Evolutionary conservation across 2,329 filamentous ascomycete genomes (phyloP).

Genomic region (Hypomyces rosellus): DNA sequence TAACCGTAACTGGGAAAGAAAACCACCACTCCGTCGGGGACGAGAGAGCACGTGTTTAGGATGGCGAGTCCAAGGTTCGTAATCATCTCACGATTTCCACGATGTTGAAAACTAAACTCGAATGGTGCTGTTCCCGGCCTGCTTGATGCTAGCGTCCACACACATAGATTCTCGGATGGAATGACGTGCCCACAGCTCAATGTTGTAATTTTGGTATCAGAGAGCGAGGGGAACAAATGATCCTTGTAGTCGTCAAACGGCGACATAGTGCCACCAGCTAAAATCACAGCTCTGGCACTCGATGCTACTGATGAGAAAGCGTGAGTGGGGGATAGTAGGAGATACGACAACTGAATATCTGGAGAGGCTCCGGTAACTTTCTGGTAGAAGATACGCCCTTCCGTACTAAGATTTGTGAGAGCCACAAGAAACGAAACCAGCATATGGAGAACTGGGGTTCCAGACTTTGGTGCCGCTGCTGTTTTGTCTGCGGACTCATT

Average conservation of each 20-base stretch:
- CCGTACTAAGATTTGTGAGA: slow-evolving; percentile 76
- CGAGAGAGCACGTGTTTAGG: slow-evolving; percentile 61
- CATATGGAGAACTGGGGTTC: slow-evolving; percentile 47
- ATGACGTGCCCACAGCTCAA: slow-evolving; percentile 95
- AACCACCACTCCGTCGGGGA: slow-evolving; percentile 84
- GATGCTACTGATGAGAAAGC: slow-evolving; percentile 86
- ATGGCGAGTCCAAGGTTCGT: slow-evolving; percentile 68
- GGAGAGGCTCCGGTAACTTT: slow-evolving; percentile 30
- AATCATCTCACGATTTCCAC: slow-evolving; percentile 64
- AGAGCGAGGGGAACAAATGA: slow-evolving; percentile 75
- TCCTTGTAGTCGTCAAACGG: slow-evolving; percentile 86
- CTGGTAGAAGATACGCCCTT: slow-evolving; percentile 61
- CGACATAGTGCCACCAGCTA: slow-evolving; percentile 96
- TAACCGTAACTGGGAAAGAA: slow-evolving; percentile 97
- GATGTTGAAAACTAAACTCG: slow-evolving; percentile 81
- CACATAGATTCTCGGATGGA: slow-evolving; percentile 71
- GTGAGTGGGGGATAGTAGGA: slow-evolving; percentile 83
- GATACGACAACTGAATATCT: slow-evolving; percentile 67
- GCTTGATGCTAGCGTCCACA: slow-evolving; percentile 57
- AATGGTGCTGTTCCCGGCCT: slow-evolving; percentile 47
- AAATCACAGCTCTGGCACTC: slow-evolving; percentile 76
- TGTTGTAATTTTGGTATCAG: slow-evolving; percentile 59
- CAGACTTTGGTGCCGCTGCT: slow-evolving; percentile 16
- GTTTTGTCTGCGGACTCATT: slow-evolving; percentile 33
- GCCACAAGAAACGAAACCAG: slow-evolving; percentile 63